phyloP scores from a whole-genome alignment of 345 rosid genomes.

The Ceriops decandra region DNA sequence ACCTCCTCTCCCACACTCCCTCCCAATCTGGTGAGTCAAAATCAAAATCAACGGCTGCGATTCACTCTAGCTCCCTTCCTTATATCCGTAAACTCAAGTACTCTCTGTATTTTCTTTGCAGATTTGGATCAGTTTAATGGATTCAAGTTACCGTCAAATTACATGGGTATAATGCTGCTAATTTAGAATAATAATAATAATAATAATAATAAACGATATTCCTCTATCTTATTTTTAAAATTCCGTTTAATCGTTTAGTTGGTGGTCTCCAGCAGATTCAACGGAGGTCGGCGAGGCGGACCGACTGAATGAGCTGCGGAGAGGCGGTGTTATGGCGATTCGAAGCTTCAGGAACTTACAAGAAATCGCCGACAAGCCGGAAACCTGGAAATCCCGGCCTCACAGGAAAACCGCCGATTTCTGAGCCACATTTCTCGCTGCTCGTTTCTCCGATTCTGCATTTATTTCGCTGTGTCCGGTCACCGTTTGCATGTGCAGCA shows the following conservation, averaged over 20 bases:
- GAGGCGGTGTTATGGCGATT: conserved; percentile 46
- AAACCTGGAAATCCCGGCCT: conserved; percentile 32
- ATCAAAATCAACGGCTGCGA: not conserved
- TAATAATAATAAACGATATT: not conserved
- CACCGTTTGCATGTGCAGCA: not conserved
- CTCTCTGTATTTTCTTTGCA: conserved; percentile 23
- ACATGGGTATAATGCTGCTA: conserved; percentile 58
- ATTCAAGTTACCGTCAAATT: conserved; percentile 43
- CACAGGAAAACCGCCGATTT: conserved; percentile 74
- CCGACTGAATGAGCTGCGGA: conserved; percentile 30
- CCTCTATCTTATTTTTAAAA: not conserved
- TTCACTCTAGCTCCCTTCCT: too few species aligned
- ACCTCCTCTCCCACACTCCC: conserved; percentile 74
- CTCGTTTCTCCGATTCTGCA: not conserved
- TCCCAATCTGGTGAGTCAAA: conserved; percentile 55
- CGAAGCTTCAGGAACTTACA: conserved; percentile 70
- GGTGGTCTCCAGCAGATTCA: conserved; percentile 20
- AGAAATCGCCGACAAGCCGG: conserved; percentile 37
- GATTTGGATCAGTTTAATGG: conserved; percentile 79
- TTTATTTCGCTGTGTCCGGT: not conserved
- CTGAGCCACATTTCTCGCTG: conserved; percentile 27
- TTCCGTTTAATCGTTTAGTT: not conserved
- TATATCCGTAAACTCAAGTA: too few species aligned
- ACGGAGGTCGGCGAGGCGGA: conserved; percentile 36
- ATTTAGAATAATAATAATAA: not conserved